phyloP scores from a whole-genome alignment of 805 yeast genomes.

The Kodamaea nitidulidarum region DNA sequence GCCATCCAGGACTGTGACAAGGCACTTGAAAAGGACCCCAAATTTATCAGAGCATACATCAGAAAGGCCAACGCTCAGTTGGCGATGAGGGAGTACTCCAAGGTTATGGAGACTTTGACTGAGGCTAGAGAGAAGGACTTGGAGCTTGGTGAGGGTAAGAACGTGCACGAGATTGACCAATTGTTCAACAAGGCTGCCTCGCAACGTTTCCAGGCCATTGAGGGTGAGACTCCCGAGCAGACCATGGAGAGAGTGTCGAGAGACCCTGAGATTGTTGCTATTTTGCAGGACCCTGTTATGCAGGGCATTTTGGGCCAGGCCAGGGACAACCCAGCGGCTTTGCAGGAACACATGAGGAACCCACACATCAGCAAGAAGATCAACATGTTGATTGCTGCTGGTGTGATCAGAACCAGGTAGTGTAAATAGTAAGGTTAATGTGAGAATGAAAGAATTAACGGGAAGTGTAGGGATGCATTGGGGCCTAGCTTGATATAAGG shows the following conservation, averaged over 20 bases:
- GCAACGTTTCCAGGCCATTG: conserved; percentile 76
- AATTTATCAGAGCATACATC: conserved; percentile 89
- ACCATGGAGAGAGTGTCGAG: conserved; percentile 84
- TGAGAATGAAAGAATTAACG: too few relatives aligned
- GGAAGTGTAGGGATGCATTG: too few relatives aligned
- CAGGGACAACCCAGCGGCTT: conserved; percentile 90
- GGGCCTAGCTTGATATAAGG: too few relatives aligned
- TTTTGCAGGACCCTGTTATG: conserved; percentile 94
- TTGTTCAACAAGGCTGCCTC: conserved; percentile 71
- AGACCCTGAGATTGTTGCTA: conserved; percentile 91
- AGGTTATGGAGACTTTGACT: conserved; percentile 76
- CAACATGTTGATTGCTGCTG: conserved; percentile 88
- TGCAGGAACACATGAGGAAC: conserved; percentile 96
- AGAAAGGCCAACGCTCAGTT: conserved; percentile 94
- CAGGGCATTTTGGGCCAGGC: conserved; percentile 93
- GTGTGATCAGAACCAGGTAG: conserved; percentile 85
- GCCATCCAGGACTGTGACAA: conserved; percentile 87
- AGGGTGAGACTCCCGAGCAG: conserved; percentile 91
- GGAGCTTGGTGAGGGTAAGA: conserved; percentile 53
- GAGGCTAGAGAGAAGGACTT: conserved; percentile 73
- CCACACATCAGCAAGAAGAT: conserved; percentile 89
- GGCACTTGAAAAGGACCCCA: conserved; percentile 86
- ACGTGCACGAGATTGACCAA: conserved; percentile 73
- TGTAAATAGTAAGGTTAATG: too few relatives aligned
- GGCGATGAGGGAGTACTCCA: conserved; percentile 82